These are phyloP conservation scores for Schoenoplectus triqueter DNA, from an alignment of 202 grass and related monocot genomes.

Conservation along the genomic window DNA sequence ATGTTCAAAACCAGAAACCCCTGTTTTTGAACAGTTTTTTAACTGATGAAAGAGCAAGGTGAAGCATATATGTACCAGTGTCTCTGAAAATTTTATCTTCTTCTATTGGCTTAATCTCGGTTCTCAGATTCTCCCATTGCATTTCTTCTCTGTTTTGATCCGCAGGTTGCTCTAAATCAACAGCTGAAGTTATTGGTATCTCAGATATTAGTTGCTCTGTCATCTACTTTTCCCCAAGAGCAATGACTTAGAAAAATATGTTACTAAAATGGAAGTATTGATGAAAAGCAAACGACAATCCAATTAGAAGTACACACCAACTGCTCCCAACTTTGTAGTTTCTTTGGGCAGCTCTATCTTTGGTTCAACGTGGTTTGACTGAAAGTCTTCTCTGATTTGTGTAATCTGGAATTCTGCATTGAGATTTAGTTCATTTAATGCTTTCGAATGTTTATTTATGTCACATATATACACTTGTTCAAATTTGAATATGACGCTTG, in stretches of 20 bases:
- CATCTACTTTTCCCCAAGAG: background rate
- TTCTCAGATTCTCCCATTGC: conserved; percentile 7
- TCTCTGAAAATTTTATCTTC: conserved; percentile 15
- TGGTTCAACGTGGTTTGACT: conserved; percentile 8
- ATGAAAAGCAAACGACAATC: conserved; percentile 12
- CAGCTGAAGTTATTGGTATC: conserved; percentile 25
- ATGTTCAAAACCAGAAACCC: background rate
- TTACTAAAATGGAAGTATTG: background rate
- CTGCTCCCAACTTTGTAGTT: conserved; percentile 17
- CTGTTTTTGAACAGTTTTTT: background rate
- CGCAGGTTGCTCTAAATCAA: conserved; percentile 16
- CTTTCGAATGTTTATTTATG: background rate
- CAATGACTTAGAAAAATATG: background rate
- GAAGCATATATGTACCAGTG: conserved; percentile 13
- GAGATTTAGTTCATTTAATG: background rate
- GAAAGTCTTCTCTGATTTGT: conserved; percentile 30
- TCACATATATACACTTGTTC: no score
- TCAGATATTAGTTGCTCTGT: conserved; percentile 6
- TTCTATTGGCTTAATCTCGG: conserved; percentile 13
- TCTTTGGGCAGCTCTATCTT: conserved; percentile 20
- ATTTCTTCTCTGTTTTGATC: background rate
- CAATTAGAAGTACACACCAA: conserved; percentile 30
- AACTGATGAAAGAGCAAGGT: conserved; percentile 8
- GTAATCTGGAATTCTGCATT: conserved; percentile 27
- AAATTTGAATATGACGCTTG: background rate